A percentile compares a stretch with the other conserved stretches of the same genome.
phyloP scores from a whole-genome alignment of 1,284 basidiomycete genomes.

The Trichosporon asahii region DNA sequence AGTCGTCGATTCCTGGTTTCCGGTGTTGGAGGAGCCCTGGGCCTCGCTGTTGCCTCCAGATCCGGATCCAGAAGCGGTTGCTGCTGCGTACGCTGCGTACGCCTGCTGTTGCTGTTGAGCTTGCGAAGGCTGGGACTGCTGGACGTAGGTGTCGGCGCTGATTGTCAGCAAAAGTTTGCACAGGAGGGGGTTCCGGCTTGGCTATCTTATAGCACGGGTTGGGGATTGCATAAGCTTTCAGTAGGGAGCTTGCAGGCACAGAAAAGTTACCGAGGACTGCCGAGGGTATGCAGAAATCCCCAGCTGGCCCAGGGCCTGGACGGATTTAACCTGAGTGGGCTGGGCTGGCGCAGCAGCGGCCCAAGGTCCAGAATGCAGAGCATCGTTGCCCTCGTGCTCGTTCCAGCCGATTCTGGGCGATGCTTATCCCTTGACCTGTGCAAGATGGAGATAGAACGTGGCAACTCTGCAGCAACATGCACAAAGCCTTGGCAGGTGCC shows the following conservation, averaged over 20 bases:
- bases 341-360: background rate
- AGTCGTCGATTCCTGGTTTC: slow-evolving; percentile 4
- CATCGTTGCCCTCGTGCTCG: background rate
- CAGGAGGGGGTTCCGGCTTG: background rate
- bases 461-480: no score
- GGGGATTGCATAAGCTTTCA: background rate
- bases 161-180: background rate
- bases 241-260: background rate
- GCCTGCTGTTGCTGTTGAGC: background rate
- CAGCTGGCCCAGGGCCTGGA: background rate
- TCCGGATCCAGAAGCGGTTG: background rate
- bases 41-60: background rate
- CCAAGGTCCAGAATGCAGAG: background rate
- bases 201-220: background rate
- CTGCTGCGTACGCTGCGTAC: background rate
- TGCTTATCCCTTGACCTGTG: no score
- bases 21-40: background rate
- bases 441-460: no score
- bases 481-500: no score
- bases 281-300: background rate
- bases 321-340: background rate
- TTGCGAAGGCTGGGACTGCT: background rate
- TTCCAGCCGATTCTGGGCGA: background rate
- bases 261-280: slow-evolving; percentile 1
- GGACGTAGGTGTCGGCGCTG: background rate